phyloP scores from a whole-genome alignment of 2,329 filamentous ascomycete genomes.

The Paecilomyces sp. region DNA sequence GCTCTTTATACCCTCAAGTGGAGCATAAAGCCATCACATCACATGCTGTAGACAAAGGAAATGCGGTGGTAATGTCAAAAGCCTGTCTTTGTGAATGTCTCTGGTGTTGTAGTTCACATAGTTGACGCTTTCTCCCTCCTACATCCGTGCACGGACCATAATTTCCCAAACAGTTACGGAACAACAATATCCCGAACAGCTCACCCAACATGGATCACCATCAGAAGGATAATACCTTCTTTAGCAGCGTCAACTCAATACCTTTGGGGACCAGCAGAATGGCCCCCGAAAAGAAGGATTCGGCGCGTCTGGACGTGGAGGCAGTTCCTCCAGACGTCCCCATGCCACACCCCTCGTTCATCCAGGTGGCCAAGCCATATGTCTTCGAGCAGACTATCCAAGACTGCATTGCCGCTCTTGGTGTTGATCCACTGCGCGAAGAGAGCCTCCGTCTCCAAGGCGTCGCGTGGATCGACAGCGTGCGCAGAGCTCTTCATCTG shows the following conservation, averaged over 20 bases:
- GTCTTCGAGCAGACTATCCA: slow-evolving; percentile 75
- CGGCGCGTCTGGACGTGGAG: background rate
- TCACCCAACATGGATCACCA: background rate
- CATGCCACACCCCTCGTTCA: slow-evolving; percentile 56
- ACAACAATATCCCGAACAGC: background rate
- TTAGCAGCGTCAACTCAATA: background rate
- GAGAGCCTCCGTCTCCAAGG: slow-evolving; percentile 76
- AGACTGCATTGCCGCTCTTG: slow-evolving; percentile 60
- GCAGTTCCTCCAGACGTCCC: slow-evolving; percentile 11
- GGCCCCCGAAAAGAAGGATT: background rate
- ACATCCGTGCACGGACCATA: background rate
- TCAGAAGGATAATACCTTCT: background rate
- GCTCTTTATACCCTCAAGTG: too few species aligned
- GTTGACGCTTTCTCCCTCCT: background rate
- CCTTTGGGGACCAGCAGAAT: background rate
- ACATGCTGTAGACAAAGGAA: background rate
- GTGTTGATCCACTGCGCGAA: slow-evolving; percentile 69
- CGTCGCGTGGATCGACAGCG: slow-evolving; percentile 80
- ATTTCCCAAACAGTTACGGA: background rate
- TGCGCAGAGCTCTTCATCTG: slow-evolving; percentile 72
- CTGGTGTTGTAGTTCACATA: background rate
- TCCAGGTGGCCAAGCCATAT: slow-evolving; percentile 65
- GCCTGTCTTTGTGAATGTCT: background rate
- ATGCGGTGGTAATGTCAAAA: background rate
- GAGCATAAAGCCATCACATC: too few species aligned